A percentile compares a stretch with the other conserved stretches of the same genome.
These are phyloP conservation scores for Penicillium sp. DNA, from an alignment of 2,329 filamentous ascomycete species.

Conservation along the genomic window DNA sequence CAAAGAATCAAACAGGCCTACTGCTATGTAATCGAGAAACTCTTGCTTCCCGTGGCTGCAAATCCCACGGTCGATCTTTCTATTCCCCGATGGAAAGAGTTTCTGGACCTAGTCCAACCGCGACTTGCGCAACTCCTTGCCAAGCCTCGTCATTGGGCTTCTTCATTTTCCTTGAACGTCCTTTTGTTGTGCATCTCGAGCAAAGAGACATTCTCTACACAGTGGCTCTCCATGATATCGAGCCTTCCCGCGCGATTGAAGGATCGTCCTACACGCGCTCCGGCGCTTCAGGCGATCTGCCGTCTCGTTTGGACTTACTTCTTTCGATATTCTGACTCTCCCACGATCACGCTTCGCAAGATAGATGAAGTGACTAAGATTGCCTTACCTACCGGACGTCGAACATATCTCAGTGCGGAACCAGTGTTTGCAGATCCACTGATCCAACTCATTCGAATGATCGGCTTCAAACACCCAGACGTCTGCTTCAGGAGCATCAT, in stretches of 20 bases:
- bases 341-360: slow-evolving; percentile 71
- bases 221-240: slow-evolving; percentile 83
- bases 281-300: slow-evolving; percentile 87
- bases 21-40: slow-evolving; percentile 84
- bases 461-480: slow-evolving; percentile 91
- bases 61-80: slow-evolving; percentile 77
- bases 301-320: slow-evolving; percentile 93
- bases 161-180: slow-evolving; percentile 85
- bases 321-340: slow-evolving; percentile 77
- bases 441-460: slow-evolving; percentile 90
- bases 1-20: slow-evolving; percentile 91
- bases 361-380: slow-evolving; percentile 88
- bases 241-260: slow-evolving; percentile 81
- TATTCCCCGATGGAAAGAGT: slow-evolving; percentile 82
- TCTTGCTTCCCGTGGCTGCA: slow-evolving; percentile 85
- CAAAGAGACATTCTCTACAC: slow-evolving; percentile 77
- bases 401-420: slow-evolving; percentile 81
- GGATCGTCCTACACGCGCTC: slow-evolving; percentile 75
- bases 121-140: slow-evolving; percentile 81
- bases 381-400: slow-evolving; percentile 78
- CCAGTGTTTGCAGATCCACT: slow-evolving; percentile 83
- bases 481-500: slow-evolving; percentile 90
- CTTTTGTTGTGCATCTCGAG: slow-evolving; percentile 87
- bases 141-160: slow-evolving; percentile 90
- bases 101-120: slow-evolving; percentile 76